phyloP scores from a whole-genome alignment of 2,329 filamentous ascomycete species.

The Fusarium graminum region DNA sequence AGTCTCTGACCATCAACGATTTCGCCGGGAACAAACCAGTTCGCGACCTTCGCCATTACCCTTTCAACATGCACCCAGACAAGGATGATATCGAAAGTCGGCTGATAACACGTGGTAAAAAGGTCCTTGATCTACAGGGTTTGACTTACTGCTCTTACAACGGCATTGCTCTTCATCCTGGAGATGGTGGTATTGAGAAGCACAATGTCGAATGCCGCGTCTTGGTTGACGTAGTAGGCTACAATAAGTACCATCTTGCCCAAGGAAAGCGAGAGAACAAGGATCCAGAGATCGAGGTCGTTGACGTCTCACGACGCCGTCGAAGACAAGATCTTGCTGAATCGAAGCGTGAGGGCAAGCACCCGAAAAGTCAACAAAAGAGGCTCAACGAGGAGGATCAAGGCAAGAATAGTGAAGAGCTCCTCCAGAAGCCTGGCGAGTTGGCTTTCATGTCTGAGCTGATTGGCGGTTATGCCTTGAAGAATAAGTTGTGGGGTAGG shows the following conservation, averaged over 20 bases:
- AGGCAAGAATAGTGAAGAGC: conserved; percentile 55
- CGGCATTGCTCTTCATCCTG: conserved; percentile 55
- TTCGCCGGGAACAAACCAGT: conserved; percentile 59
- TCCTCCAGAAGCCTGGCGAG: conserved; percentile 56
- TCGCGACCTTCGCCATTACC: conserved; percentile 56
- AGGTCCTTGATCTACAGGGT: conserved; percentile 58
- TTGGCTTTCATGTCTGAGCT: conserved; percentile 59
- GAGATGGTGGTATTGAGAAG: conserved; percentile 38
- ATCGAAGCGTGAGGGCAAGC: conserved; percentile 11
- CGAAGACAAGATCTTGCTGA: conserved; percentile 23
- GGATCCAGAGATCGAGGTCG: conserved; percentile 48
- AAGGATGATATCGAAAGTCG: conserved; percentile 48
- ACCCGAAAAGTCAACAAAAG: conserved; percentile 32
- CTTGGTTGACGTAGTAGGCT: conserved; percentile 58
- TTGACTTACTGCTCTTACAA: conserved; percentile 58
- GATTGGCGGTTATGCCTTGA: conserved; percentile 60
- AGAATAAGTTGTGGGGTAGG: conserved; percentile 62
- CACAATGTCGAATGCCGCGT: conserved; percentile 58
- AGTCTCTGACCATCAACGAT: conserved; percentile 47
- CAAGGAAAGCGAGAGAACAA: conserved; percentile 54
- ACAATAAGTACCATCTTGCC: conserved; percentile 57
- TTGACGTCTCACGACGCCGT: conserved; percentile 26
- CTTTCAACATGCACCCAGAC: conserved; percentile 52
- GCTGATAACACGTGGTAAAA: conserved; percentile 54
- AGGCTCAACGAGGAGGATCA: conserved; percentile 54